These are phyloP conservation scores for Trifolium dubium DNA, from an alignment of 306 rosid genomes.

Conservation along the genomic window DNA sequence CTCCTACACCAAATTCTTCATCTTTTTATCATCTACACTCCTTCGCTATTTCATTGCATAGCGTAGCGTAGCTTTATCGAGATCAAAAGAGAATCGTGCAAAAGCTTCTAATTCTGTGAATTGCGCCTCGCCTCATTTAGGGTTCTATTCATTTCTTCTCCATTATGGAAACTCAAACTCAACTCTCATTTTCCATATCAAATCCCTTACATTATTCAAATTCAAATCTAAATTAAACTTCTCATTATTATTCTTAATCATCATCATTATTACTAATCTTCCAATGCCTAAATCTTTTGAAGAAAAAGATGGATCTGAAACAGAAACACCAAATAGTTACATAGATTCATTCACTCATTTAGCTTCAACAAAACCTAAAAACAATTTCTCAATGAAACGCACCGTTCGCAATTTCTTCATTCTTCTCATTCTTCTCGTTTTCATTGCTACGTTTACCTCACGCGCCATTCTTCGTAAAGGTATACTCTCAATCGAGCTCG, in stretches of 20 bases:
- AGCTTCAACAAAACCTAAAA: conserved; percentile 43
- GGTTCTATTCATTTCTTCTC: conserved; percentile 5
- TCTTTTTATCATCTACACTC: conserved; percentile 33
- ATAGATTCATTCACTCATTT: conserved; percentile 51
- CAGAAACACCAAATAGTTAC: conserved; percentile 40
- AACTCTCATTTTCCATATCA: background rate
- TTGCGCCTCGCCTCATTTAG: background rate
- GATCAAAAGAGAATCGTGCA: too few relatives aligned
- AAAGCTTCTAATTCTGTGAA: too few relatives aligned
- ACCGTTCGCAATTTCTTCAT: conserved; percentile 71
- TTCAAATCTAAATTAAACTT: background rate
- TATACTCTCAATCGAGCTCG: conserved; percentile 56
- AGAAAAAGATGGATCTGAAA: conserved; percentile 60
- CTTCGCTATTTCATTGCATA: conserved; percentile 34
- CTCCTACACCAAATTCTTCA: conserved; percentile 33
- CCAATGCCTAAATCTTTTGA: conserved; percentile 56
- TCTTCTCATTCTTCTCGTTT: conserved; percentile 59
- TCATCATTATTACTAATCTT: background rate
- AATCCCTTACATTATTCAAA: conserved; percentile 14
- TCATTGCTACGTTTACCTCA: conserved; percentile 62
- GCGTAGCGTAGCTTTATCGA: too few relatives aligned
- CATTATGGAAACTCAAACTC: conserved; percentile 35
- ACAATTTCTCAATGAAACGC: conserved; percentile 66
- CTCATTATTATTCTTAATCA: background rate
- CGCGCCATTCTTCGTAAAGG: conserved; percentile 58